These are phyloP conservation scores for Agrocybe praecox DNA, from an alignment of 768 basidiomycete genomes.

Conservation along the genomic window DNA sequence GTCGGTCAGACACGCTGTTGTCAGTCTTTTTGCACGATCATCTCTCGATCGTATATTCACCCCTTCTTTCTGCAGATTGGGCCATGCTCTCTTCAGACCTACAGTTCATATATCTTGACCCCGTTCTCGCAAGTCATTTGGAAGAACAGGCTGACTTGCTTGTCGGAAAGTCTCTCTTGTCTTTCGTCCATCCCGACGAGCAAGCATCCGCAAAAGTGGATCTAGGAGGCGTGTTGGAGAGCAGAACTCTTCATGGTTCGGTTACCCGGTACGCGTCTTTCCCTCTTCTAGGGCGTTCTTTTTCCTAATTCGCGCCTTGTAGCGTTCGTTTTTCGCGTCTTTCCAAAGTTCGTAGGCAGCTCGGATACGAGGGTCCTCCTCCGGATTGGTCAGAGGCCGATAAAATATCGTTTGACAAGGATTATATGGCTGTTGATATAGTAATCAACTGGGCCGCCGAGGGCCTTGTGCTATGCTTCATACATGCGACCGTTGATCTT, in stretches of 20 bases:
- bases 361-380: slow-evolving; percentile 66
- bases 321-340: slow-evolving; percentile 84
- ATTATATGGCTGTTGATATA: slow-evolving; percentile 88
- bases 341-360: slow-evolving; percentile 66
- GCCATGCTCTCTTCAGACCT: slow-evolving; percentile 75
- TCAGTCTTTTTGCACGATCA: slow-evolving; percentile 52
- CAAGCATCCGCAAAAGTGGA: slow-evolving; percentile 74
- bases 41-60: slow-evolving; percentile 13
- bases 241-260: slow-evolving; percentile 78
- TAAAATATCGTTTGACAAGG: slow-evolving; percentile 65
- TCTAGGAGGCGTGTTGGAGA: slow-evolving; percentile 72
- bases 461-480: slow-evolving; percentile 85
- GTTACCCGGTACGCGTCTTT: slow-evolving; percentile 63
- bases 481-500: slow-evolving; percentile 81
- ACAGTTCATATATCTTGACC: slow-evolving; percentile 82
- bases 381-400: slow-evolving; percentile 65
- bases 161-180: slow-evolving; percentile 69
- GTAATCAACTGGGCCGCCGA: slow-evolving; percentile 91
- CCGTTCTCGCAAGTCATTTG: slow-evolving; percentile 74
- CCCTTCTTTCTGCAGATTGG: slow-evolving; percentile 61
- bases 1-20: slow-evolving; percentile 78
- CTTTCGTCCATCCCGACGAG: slow-evolving; percentile 87
- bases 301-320: slow-evolving; percentile 20
- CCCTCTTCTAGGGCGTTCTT: slow-evolving; percentile 11
- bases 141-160: slow-evolving; percentile 68